Evolutionary conservation across 352 stramenopile genomes (phyloP), one percentile per base, ranked within the genome.

Genomic region (Pythium plurisporium): DNA sequence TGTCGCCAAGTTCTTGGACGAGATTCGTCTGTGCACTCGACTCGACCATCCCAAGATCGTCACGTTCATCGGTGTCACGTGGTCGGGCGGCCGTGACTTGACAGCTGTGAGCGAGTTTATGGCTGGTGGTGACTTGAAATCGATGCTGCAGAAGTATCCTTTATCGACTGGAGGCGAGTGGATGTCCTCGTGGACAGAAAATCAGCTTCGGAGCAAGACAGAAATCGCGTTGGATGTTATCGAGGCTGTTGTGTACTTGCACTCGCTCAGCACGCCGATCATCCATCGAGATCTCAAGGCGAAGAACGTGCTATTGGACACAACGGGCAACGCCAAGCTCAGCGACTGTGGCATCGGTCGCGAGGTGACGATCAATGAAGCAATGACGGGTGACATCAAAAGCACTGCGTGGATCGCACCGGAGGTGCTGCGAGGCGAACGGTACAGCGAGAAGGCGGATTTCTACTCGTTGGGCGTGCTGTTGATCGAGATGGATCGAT

Each of bases 11-110:
- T 74, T 74, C 23, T 62, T 71, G 59, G 57, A 65, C 42, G 67
- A 74, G 51, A 74, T 74, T 26, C 59, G 64, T 11, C 49, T 74
- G 37, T 71, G 66, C 37, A 54, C 55, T 6, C 55, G 36, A 11
- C 33, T 74, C 19, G 49, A 65, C 31, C 67, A 74, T 29, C 67
- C 67, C 5, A 74, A 74, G 37, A 62, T 74, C 17, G 67, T 74
- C 17, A 11, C 26, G 0, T 73, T 62, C 23, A 23, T 73, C 19
- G 65, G 65, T 8, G 49, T 73, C 34, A 52, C 38, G 17, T 73
- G 61, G 61, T 64, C 30, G 22, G 70, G 55, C 26, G 31, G 67
- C 4, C 27, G 60, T 10, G 56, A 73, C 22, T 23, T 73, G 41
- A 42, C 61, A 14, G 61, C 67, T n/a, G 36, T 73, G 5, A 70